phyloP scores from a whole-genome alignment of 371 early-diverging fungal species.

The Dichotomocladium elegans region DNA sequence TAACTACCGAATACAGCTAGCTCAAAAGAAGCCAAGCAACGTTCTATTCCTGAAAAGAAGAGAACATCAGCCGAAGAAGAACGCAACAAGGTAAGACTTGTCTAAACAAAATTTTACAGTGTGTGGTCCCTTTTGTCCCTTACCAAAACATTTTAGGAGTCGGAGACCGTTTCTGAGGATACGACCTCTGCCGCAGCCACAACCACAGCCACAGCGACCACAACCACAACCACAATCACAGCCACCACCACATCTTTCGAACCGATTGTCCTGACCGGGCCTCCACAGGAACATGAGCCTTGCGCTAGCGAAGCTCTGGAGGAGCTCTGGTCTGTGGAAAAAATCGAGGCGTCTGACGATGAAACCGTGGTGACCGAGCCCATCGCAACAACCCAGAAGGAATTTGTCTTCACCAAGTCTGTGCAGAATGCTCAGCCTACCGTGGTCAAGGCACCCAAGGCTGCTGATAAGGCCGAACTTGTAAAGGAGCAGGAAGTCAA shows the following conservation, averaged over 20 bases:
- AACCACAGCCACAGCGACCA: neutral
- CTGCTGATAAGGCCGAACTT: neutral
- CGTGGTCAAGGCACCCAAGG: neutral
- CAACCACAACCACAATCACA: neutral
- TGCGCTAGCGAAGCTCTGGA: neutral
- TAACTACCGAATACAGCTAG: neutral
- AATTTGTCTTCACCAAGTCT: neutral
- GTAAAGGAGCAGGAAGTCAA: no score
- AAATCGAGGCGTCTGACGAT: no score
- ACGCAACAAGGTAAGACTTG: neutral
- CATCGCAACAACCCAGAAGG: no score
- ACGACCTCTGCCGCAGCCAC: neutral
- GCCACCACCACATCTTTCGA: neutral
- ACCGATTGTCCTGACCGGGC: neutral
- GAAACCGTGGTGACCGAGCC: neutral
- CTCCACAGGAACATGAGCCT: neutral
- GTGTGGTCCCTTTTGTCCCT: no score
- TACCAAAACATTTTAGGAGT: neutral
- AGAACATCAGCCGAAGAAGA: neutral
- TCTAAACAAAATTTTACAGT: no score
- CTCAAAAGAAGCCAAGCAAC: neutral
- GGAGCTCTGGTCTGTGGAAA: neutral
- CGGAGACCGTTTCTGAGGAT: constrained; percentile 2
- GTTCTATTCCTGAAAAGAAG: neutral
- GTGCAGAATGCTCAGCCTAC: neutral